Base-by-base conservation (phyloP, 164 flowering plant genomes). In the Aristolochia contorta region DNA sequence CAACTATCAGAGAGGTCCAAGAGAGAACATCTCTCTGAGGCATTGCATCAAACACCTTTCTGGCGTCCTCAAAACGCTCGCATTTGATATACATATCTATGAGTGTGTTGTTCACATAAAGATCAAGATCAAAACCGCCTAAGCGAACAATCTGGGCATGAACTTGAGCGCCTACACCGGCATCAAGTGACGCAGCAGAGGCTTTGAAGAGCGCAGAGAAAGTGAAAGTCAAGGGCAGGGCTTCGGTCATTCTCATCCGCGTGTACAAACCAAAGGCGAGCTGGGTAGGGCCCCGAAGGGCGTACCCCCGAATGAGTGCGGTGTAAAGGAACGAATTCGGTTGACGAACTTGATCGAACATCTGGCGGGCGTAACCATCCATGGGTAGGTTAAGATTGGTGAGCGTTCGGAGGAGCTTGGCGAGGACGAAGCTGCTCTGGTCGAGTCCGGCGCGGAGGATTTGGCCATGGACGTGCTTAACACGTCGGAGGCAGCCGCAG, bases 1-100 rank as follows among this genome's bases (percentile, higher is more conserved):
- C 76, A 30, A 73, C 76, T 47, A 73, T 66, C 68, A 73, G 25
- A 7, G 73, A 41, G 0, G 73, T 73, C 76, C 76, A 73, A 43
- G 76, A 73, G 52, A 73, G 63, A 43, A 66, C 65, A 63, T 73
- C 73, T 63, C 70, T 66, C 12, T 55, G 57, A 33, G 68, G 70
- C 76, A 73, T 73, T 33, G 66, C 65, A 57, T 73, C 76, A 57
- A 73, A 73, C 63, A 63, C 66, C 27, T 49, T 27, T 3, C 70
- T 47, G 33, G 70, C 73, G 56, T 52, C 55, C 1, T 63, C 57
- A 21, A 73, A 33, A 47, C 23, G 49, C 56, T 70, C 73, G 12
- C 70, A 73, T 19, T 53, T 66, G 19, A 69, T 67, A 47, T 73
- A 73, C 64, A 63, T 59, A 56, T 66, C 71, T 16, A 73, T 69